Percentiles rank a stretch among this genome's conserved stretches.
phyloP scores from a whole-genome alignment of 2,329 filamentous ascomycete species.

The Aspergillus calidoustus region DNA sequence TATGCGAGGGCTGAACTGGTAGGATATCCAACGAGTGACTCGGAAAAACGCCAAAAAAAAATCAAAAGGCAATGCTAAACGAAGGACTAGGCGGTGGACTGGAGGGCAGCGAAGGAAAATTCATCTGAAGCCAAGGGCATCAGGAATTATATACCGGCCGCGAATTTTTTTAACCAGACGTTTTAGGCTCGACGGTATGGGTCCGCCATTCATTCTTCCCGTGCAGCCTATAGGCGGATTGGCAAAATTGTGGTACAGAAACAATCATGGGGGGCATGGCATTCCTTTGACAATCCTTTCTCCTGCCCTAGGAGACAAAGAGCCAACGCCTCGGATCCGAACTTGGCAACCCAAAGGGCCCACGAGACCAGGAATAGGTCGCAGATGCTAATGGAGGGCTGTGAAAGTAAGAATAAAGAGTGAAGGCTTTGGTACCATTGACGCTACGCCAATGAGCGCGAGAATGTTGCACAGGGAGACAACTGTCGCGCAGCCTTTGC shows the following conservation, averaged over 20 bases:
- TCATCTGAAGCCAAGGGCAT: slow-evolving; percentile 5
- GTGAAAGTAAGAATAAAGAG: too few relatives aligned
- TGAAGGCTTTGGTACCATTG: not conserved
- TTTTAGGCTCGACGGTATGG: slow-evolving; percentile 1
- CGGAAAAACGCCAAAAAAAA: slow-evolving; percentile 19
- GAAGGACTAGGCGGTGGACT: slow-evolving; percentile 27
- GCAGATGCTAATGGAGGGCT: not conserved
- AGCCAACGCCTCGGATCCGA: slow-evolving; percentile 3
- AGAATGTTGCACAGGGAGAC: slow-evolving; percentile 13
- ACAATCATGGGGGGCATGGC: slow-evolving; percentile 21
- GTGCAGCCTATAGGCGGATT: slow-evolving; percentile 22
- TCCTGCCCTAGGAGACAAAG: slow-evolving; percentile 11
- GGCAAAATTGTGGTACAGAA: slow-evolving; percentile 23
- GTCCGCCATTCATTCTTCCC: slow-evolving; percentile 26
- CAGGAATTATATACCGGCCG: slow-evolving; percentile 21
- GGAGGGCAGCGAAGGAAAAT: slow-evolving; percentile 12
- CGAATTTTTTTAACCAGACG: slow-evolving; percentile 1
- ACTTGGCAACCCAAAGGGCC: not conserved
- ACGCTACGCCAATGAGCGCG: not conserved
- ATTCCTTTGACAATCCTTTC: slow-evolving; percentile 24
- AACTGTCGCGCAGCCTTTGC: slow-evolving; percentile 15
- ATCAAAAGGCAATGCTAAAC: slow-evolving; percentile 19
- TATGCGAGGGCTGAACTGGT: slow-evolving; percentile 12
- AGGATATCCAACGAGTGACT: slow-evolving; percentile 21
- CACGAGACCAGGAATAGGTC: not conserved